phyloP scores from a whole-genome alignment of 139 green algal genomes.

The Medakamo hakoo region DNA sequence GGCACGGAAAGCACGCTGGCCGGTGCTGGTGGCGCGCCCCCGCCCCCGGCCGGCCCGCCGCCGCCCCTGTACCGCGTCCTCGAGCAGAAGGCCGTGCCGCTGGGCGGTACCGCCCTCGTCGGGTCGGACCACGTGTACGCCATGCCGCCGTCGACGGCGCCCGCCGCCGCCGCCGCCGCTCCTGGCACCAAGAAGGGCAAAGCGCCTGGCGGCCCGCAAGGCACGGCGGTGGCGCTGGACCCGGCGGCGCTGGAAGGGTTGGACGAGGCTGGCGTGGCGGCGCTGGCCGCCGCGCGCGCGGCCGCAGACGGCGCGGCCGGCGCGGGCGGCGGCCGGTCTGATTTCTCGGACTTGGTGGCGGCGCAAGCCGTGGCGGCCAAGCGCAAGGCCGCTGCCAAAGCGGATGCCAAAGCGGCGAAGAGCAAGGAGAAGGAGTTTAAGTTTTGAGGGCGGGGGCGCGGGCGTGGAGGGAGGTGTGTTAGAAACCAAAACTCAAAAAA shows the following conservation, averaged over 20 bases:
- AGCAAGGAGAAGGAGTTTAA: slow-evolving; percentile 43
- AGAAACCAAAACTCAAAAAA: too few species aligned
- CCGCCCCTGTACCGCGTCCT: slow-evolving; percentile 50
- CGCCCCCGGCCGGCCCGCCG: background rate
- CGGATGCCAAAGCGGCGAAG: slow-evolving; percentile 36
- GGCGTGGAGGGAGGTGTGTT: too few species aligned
- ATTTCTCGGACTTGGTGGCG: slow-evolving; percentile 61
- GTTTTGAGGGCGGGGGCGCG: too few species aligned
- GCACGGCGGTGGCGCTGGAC: slow-evolving; percentile 68
- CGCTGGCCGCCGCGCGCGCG: background rate
- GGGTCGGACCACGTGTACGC: slow-evolving; percentile 83
- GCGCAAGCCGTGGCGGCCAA: slow-evolving; percentile 65
- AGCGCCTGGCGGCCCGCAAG: slow-evolving; percentile 24
- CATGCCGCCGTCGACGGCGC: slow-evolving; percentile 29
- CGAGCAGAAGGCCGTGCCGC: slow-evolving; percentile 51
- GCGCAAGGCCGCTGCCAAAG: slow-evolving; percentile 53
- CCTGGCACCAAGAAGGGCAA: slow-evolving; percentile 17
- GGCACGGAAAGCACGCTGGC: slow-evolving; percentile 17
- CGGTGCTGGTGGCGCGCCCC: too few species aligned
- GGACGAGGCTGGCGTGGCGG: slow-evolving; percentile 15
- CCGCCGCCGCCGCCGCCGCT: slow-evolving; percentile 3
- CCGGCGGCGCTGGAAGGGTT: slow-evolving; percentile 71
- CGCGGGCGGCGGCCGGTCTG: background rate
- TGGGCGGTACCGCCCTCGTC: slow-evolving; percentile 36
- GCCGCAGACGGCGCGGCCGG: background rate